Percentiles rank a stretch among this genome's conserved stretches.
Evolutionary conservation across 495 filamentous ascomycete species (phyloP).

Genomic region (Alectoria sarmentosa): DNA sequence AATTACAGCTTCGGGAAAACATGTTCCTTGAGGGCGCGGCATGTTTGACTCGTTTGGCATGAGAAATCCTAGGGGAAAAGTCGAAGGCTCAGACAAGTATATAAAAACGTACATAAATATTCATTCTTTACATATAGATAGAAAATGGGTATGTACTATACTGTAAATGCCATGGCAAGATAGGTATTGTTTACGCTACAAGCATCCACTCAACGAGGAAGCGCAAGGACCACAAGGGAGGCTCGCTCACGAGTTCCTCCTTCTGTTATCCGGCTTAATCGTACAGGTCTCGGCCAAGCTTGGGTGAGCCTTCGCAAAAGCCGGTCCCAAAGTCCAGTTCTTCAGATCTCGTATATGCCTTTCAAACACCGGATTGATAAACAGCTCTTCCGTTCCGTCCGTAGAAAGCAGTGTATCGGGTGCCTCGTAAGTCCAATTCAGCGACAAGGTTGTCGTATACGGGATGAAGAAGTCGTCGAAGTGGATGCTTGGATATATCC

Average conservation of each 20-base stretch:
- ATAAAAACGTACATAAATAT: neutral
- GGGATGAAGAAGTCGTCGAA: slow-evolving; percentile 79
- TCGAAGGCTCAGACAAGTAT: neutral
- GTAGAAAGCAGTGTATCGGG: slow-evolving; percentile 51
- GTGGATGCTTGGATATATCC: slow-evolving; percentile 35
- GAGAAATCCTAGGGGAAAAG: neutral
- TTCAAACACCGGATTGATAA: slow-evolving; percentile 77
- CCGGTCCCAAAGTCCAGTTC: slow-evolving; percentile 72
- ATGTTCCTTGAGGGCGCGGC: no score
- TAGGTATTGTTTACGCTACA: neutral
- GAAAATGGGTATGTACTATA: neutral
- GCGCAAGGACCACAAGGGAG: neutral
- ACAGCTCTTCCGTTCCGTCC: slow-evolving; percentile 48
- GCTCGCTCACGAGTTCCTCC: slow-evolving; percentile 3
- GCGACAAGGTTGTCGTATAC: slow-evolving; percentile 59
- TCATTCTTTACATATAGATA: neutral
- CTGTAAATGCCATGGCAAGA: neutral
- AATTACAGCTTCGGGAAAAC: neutral
- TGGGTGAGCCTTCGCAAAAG: slow-evolving; percentile 59
- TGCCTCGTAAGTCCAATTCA: slow-evolving; percentile 75
- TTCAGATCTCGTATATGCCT: slow-evolving; percentile 56
- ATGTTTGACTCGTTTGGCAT: neutral
- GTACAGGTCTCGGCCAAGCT: slow-evolving; percentile 46
- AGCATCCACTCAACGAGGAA: neutral
- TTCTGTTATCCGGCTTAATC: slow-evolving; percentile 33